These are phyloP conservation scores for Chlamydomonas sp. DNA, from an alignment of 139 green algal species.

Conservation along the genomic window DNA sequence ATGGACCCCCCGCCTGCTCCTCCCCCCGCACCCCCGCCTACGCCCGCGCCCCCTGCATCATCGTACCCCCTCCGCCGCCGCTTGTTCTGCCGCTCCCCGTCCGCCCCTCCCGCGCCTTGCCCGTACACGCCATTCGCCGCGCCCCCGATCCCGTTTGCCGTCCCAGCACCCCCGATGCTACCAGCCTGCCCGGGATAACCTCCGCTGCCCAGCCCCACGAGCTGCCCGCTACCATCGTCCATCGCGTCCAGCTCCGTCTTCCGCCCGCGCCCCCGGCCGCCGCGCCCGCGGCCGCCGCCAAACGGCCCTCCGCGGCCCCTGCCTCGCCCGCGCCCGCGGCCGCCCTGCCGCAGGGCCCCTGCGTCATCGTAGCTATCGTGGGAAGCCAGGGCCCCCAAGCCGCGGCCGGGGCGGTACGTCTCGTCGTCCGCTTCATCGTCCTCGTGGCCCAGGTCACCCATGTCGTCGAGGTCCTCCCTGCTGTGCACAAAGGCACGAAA, in stretches of 20 bases:
- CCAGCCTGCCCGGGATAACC: neutral
- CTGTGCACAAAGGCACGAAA: neutral
- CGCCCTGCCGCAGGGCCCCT: neutral
- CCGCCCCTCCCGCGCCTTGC: neutral
- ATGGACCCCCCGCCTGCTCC: neutral
- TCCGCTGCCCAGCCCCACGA: neutral
- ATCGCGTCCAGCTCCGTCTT: neutral
- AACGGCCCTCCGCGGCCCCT: neutral
- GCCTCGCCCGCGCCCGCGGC: constrained; percentile 11
- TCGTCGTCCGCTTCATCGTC: constrained; percentile 46
- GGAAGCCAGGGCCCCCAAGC: constrained; percentile 1
- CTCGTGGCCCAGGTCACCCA: constrained; percentile 28
- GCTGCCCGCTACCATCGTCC: neutral
- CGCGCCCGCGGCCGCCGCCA: constrained; percentile 25
- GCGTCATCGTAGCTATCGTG: constrained; percentile 35
- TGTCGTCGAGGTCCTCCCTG: neutral
- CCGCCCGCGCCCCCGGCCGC: constrained; percentile 28
- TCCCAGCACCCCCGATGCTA: no score
- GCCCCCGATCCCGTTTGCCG: neutral
- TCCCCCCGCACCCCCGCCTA: neutral
- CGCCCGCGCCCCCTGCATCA: neutral
- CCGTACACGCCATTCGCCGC: neutral
- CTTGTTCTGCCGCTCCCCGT: constrained; percentile 28
- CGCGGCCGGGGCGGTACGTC: constrained; percentile 20
- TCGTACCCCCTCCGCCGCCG: constrained; percentile 12